These are phyloP conservation scores for Graphilbum ipis-grandicollis DNA, from an alignment of 2,329 filamentous ascomycete genomes.

Conservation along the genomic window DNA sequence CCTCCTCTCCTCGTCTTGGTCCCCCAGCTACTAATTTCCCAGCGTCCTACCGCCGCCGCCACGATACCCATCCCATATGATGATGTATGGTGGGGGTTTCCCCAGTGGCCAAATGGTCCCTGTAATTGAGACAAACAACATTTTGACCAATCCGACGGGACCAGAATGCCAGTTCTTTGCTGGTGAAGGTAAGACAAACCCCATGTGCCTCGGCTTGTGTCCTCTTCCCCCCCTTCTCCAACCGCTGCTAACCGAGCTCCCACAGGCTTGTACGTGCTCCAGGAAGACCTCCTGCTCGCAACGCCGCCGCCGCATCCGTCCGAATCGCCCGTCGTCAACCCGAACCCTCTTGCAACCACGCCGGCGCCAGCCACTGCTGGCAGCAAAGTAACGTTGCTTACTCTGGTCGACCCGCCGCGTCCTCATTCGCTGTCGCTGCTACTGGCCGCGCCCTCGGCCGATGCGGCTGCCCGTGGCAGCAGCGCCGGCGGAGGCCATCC, in stretches of 20 bases:
- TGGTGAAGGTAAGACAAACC: conserved; percentile 90
- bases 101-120: conserved; percentile 51
- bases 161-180: conserved; percentile 81
- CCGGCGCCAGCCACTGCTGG: conserved; percentile 71
- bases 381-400: conserved; percentile 66
- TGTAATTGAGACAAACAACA: conserved; percentile 89
- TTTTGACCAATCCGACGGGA: conserved; percentile 60
- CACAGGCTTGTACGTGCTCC: conserved; percentile 70
- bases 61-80: conserved; percentile 58
- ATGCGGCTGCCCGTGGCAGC: not conserved
- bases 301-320: conserved; percentile 92
- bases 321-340: conserved; percentile 71
- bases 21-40: not conserved
- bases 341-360: conserved; percentile 77
- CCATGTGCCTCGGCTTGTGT: too few relatives aligned
- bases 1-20: not conserved
- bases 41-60: conserved; percentile 77
- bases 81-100: conserved; percentile 55
- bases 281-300: conserved; percentile 81
- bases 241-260: not conserved
- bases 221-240: not conserved
- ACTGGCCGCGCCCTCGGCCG: conserved; percentile 20
- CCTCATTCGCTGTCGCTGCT: conserved; percentile 36
- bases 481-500: not conserved
- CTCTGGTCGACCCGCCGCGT: conserved; percentile 43